Base-by-base conservation (phyloP, 257 asterid species). In the Solanum bulbocastanum region DNA sequence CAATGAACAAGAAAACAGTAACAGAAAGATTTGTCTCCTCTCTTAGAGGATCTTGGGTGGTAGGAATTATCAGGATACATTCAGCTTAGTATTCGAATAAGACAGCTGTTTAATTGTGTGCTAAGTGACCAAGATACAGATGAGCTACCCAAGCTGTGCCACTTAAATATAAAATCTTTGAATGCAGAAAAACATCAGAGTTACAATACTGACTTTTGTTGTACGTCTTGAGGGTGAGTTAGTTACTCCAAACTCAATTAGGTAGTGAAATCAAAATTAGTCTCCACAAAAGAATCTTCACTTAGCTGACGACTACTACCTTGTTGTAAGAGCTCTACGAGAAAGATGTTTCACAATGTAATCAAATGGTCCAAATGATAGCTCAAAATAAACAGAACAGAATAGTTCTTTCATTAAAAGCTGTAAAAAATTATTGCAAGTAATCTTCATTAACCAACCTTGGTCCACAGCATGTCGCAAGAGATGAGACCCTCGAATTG, bases 401-500 rank as follows among this genome's bases (percentile, higher is more conserved):
- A 82, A 33, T 5, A 3, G 69, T 52, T 49, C 12, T 46, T 23
- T 30, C 20, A 81, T 49, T 46, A 40, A 49, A 49, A 81, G 20
- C 20, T 5, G 40, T 20, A 82, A 81, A 81, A 81, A 16, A 12
- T 5, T n/a, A 44, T 25, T 46, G 39, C 9, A 18, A 49, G 69
- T 82, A 2, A 49, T 20, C 23, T 76, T 40, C 69, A 82, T 65
- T 39, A 92, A 86, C 95, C 83, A 89, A 97, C 99, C 99, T 95
- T 25, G 98, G 98, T 90, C 99, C 99, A 88, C 99, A 96, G 92
- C 99, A 97, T 60, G 99, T 97, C 4, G 99, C 99, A 42, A 97
- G 99, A 25, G 99, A 97, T 25, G 99, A 97, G 90, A 97, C 99
- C 92, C 99, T 94, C 18, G 99, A 97, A 92, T 97, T 97, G 94